These are phyloP conservation scores for Amphibolis antarctica DNA, from an alignment of 106 monocot species.

Conservation along the genomic window DNA sequence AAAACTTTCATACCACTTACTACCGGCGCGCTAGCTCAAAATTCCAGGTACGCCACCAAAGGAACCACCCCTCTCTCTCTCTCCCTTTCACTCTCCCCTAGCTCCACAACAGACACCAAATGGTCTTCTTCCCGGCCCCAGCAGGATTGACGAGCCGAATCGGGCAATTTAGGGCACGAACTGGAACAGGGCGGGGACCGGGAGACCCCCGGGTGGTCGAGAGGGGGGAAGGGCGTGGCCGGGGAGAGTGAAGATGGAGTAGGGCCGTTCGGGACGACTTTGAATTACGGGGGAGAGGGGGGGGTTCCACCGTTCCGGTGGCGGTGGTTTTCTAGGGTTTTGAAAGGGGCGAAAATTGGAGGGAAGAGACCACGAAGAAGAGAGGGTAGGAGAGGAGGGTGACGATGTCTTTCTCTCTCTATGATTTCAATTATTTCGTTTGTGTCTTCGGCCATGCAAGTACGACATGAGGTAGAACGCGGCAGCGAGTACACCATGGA, in stretches of 20 bases:
- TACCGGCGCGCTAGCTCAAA: conserved; percentile 8
- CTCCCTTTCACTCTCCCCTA: background rate
- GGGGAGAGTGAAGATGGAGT: background rate
- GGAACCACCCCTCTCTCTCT: background rate
- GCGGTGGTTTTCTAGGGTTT: conserved; percentile 13
- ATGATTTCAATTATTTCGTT: too few relatives aligned
- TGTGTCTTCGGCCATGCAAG: too few relatives aligned
- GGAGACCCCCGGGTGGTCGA: background rate
- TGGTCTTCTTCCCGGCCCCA: background rate
- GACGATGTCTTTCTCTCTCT: background rate
- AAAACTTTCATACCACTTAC: background rate
- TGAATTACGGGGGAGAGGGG: background rate
- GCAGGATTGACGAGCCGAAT: background rate
- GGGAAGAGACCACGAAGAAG: conserved; percentile 9
- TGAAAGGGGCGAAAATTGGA: conserved; percentile 26
- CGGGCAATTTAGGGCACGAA: too few relatives aligned
- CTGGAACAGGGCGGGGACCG: too few relatives aligned
- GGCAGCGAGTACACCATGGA: too few relatives aligned
- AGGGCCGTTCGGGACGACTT: background rate
- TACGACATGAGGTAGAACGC: too few relatives aligned
- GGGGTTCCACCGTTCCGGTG: background rate
- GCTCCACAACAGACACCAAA: background rate
- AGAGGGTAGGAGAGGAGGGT: background rate
- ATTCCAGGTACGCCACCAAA: background rate
- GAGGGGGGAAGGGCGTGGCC: background rate